Conservation (phyloP, 768 basidiomycete species). For the Termitomyces sp. region DNA sequence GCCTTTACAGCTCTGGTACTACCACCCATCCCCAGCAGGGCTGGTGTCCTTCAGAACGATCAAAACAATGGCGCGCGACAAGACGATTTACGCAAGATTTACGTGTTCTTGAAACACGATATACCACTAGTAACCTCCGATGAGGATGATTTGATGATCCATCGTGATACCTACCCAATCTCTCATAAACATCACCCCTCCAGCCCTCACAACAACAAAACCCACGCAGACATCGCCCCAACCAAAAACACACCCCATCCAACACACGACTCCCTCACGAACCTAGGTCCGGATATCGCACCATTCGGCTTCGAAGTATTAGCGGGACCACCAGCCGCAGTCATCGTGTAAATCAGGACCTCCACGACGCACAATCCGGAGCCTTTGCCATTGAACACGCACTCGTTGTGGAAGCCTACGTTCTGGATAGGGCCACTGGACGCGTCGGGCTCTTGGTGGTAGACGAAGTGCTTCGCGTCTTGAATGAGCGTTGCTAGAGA, state of each 20-base stretch:
- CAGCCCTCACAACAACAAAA: conserved; percentile 3
- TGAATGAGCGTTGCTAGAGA: neutral
- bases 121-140: too few species aligned
- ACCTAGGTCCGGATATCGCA: neutral
- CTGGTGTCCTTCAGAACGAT: too few species aligned
- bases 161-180: too few species aligned
- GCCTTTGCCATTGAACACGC: neutral
- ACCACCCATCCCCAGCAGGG: too few species aligned
- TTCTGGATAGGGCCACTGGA: neutral
- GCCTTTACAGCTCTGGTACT: too few species aligned
- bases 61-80: too few species aligned
- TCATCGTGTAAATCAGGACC: neutral
- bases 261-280: neutral
- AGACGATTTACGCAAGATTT: too few species aligned
- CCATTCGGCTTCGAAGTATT: neutral
- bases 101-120: too few species aligned
- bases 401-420: neutral
- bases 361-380: neutral
- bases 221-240: conserved; percentile 3
- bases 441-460: neutral
- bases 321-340: neutral
- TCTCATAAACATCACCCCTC: neutral
- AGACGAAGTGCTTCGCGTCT: neutral
- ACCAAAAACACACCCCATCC: neutral
- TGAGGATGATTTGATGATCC: too few species aligned